Conservation (phyloP, 306 rosid species). For the Quercus robur region DNA sequence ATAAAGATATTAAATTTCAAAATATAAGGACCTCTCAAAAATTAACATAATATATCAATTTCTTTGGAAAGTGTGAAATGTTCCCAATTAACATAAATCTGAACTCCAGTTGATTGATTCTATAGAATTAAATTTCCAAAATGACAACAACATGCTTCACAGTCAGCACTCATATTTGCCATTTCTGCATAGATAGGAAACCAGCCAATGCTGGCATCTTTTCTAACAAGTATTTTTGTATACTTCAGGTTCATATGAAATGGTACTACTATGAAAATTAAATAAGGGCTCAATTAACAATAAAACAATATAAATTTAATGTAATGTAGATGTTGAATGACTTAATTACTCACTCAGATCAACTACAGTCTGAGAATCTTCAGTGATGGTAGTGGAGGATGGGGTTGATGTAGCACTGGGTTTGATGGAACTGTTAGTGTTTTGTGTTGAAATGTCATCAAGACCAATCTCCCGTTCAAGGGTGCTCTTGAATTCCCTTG, state of each 20-base stretch:
- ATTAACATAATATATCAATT: background rate
- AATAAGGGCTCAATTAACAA: background rate
- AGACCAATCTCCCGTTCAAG: conserved; percentile 98
- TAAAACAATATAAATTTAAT: conserved; percentile 5
- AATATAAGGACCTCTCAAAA: background rate
- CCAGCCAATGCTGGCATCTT: background rate
- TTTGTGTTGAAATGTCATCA: conserved; percentile 64
- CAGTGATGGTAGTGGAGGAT: conserved; percentile 37
- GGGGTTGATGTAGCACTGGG: conserved; percentile 36
- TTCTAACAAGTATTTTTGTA: background rate
- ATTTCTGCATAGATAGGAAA: background rate
- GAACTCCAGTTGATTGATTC: background rate
- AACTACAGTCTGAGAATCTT: conserved; percentile 42
- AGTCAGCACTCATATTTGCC: background rate
- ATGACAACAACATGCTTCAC: background rate
- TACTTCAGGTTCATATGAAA: background rate
- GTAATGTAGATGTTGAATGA: background rate
- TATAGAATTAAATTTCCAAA: background rate
- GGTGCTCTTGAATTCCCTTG: conserved; percentile 92
- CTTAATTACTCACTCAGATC: conserved; percentile 71
- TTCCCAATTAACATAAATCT: too few relatives aligned
- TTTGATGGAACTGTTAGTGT: conserved; percentile 35
- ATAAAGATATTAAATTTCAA: too few relatives aligned
- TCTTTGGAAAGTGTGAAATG: too few relatives aligned
- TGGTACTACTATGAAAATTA: background rate